These are phyloP conservation scores for Lentinus tigrinus DNA, from an alignment of 768 basidiomycete species.

Conservation along the genomic window DNA sequence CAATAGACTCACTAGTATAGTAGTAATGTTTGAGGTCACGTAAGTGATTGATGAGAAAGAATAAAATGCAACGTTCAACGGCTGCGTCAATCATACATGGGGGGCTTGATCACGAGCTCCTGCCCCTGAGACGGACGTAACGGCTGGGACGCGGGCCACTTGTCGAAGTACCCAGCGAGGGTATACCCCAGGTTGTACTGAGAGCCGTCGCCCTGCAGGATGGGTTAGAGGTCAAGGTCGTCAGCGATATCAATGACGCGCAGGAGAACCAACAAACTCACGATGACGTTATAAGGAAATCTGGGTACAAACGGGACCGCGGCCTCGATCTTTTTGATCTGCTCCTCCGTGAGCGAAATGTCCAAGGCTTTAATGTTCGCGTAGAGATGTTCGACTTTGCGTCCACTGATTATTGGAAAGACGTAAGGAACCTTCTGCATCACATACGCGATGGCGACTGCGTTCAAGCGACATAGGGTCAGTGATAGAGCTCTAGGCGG, in stretches of 20 bases:
- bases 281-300: conserved; percentile 18
- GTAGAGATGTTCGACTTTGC: conserved; percentile 18
- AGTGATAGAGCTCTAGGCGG: not conserved
- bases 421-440: conserved; percentile 28
- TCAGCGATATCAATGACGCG: too few relatives aligned
- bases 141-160: conserved; percentile 21
- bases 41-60: too few relatives aligned
- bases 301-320: conserved; percentile 24
- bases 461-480: conserved; percentile 2
- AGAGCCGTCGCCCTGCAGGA: too few relatives aligned
- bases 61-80: too few relatives aligned
- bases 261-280: not conserved
- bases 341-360: conserved; percentile 19
- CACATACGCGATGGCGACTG: conserved; percentile 29
- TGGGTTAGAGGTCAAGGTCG: too few relatives aligned
- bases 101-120: too few relatives aligned
- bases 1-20: too few relatives aligned
- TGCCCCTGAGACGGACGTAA: too few relatives aligned
- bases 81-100: too few relatives aligned
- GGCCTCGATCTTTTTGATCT: conserved; percentile 23
- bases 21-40: too few relatives aligned
- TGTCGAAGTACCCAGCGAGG: conserved; percentile 19
- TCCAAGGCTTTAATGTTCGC: conserved; percentile 20
- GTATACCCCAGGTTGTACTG: too few relatives aligned
- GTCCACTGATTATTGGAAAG: conserved; percentile 20